Conservation (phyloP, 1,139 yeast species). For the Taphrina confusa region DNA sequence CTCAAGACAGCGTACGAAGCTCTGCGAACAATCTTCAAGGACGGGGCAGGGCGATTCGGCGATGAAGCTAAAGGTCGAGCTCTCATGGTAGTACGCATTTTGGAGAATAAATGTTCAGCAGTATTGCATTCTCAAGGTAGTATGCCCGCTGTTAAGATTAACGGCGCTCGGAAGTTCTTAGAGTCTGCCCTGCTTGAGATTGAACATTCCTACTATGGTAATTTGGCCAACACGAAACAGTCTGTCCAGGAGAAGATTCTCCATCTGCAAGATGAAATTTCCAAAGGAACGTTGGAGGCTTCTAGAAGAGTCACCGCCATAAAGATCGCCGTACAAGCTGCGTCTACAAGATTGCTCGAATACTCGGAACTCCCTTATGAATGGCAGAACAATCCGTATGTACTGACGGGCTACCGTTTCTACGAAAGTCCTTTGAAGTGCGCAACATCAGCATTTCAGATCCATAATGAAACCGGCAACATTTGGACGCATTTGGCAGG, state of each 20-base stretch:
- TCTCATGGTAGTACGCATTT: conserved; percentile 11
- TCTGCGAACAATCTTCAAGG: conserved; percentile 20
- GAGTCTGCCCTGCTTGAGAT: conserved; percentile 23
- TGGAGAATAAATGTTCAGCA: conserved; percentile 24
- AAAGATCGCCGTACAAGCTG: conserved; percentile 26
- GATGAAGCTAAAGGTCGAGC: conserved; percentile 29
- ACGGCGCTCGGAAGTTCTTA: conserved; percentile 29
- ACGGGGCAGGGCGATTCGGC: conserved; percentile 28
- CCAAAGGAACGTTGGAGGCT: conserved; percentile 22
- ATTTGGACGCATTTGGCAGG: conserved; percentile 92
- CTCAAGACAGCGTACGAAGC: conserved; percentile 27
- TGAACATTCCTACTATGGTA: conserved; percentile 19
- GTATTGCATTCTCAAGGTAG: conserved; percentile 3
- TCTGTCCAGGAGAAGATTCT: conserved; percentile 23
- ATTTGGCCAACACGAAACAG: conserved; percentile 8
- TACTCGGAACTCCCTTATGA: conserved; percentile 86
- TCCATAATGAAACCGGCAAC: conserved; percentile 89
- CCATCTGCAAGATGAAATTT: conserved; percentile 28
- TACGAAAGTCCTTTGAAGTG: conserved; percentile 65
- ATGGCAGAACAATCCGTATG: conserved; percentile 91
- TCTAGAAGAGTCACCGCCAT: conserved; percentile 27
- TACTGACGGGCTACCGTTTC: conserved; percentile 82
- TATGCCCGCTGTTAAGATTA: conserved; percentile 15
- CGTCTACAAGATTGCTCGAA: conserved; percentile 58
- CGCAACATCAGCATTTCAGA: conserved; percentile 56